phyloP scores from a whole-genome alignment of 225 moss, liverwort and hornwort species.

The Bryoerythrophyllum caledonicum region DNA sequence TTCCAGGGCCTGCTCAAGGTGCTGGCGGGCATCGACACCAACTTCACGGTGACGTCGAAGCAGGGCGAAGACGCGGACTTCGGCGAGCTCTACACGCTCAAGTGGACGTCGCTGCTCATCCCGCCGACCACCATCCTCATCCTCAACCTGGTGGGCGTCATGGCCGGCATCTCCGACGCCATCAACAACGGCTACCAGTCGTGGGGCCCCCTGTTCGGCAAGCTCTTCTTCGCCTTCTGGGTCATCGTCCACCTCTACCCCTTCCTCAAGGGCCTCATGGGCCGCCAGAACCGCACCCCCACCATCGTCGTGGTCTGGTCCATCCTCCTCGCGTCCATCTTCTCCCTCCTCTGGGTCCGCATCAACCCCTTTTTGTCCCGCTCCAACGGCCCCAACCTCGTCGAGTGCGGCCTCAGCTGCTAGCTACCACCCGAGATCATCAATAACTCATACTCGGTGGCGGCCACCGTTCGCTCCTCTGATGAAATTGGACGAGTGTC shows the following conservation, averaged over 20 bases:
- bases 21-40: conserved; percentile 85
- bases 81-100: conserved; percentile 76
- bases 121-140: conserved; percentile 88
- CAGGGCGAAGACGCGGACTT: conserved; percentile 64
- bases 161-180: conserved; percentile 86
- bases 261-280: conserved; percentile 92
- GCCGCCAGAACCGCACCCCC: conserved; percentile 83
- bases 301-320: conserved; percentile 94
- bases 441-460: no score
- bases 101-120: conserved; percentile 84
- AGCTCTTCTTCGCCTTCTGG: conserved; percentile 96
- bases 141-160: conserved; percentile 83
- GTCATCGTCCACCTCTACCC: conserved; percentile 95
- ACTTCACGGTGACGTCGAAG: conserved; percentile 93
- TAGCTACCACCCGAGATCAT: conserved; percentile 14
- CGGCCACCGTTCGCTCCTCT: neutral
- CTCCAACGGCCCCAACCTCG: conserved; percentile 62
- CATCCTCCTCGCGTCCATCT: conserved; percentile 86
- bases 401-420: conserved; percentile 77
- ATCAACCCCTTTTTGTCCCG: conserved; percentile 78
- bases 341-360: conserved; percentile 89
- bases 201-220: conserved; percentile 93
- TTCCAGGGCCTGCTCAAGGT: conserved; percentile 90
- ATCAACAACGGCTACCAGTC: conserved; percentile 90
- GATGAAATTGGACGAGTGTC: neutral